Evolutionary conservation across 177 flowering plant genomes (phyloP).

Genomic region (Vitis hybrid): DNA sequence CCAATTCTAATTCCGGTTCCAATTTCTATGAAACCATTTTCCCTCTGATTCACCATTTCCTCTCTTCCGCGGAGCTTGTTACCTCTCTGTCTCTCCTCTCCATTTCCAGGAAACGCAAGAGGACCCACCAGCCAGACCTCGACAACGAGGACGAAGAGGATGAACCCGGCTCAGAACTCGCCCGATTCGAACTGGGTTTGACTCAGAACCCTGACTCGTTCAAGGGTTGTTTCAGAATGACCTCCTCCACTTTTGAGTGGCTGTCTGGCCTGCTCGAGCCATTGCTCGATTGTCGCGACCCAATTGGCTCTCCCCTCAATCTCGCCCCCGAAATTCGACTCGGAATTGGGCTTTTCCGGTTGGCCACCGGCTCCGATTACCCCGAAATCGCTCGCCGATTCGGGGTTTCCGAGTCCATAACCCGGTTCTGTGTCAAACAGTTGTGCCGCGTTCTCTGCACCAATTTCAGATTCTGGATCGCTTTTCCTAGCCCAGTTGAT

Average conservation of each 20-base stretch:
- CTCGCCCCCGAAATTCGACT: slow-evolving; percentile 67
- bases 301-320: slow-evolving; percentile 49
- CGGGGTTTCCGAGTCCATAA: slow-evolving; percentile 47
- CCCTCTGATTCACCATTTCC: slow-evolving; percentile 41
- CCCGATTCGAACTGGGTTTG: slow-evolving; percentile 16
- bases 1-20: slow-evolving; percentile 13
- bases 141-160: slow-evolving; percentile 17
- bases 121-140: slow-evolving; percentile 23
- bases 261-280: slow-evolving; percentile 80
- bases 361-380: slow-evolving; percentile 67
- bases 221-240: slow-evolving; percentile 54
- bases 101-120: slow-evolving; percentile 42
- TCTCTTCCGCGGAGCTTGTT: slow-evolving; percentile 38
- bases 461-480: slow-evolving; percentile 85
- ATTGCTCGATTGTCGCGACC: slow-evolving; percentile 86
- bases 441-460: slow-evolving; percentile 87
- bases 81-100: slow-evolving; percentile 34
- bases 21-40: slow-evolving; percentile 10
- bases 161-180: slow-evolving; percentile 12
- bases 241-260: slow-evolving; percentile 73
- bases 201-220: slow-evolving; percentile 47
- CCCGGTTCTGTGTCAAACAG: slow-evolving; percentile 75
- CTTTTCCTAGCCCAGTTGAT: slow-evolving; percentile 54
- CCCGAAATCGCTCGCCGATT: slow-evolving; percentile 46
- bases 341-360: slow-evolving; percentile 67